Evolutionary conservation across 2,329 filamentous ascomycete species (phyloP).

Genomic region (Ophiosphaerella herpotricha): DNA sequence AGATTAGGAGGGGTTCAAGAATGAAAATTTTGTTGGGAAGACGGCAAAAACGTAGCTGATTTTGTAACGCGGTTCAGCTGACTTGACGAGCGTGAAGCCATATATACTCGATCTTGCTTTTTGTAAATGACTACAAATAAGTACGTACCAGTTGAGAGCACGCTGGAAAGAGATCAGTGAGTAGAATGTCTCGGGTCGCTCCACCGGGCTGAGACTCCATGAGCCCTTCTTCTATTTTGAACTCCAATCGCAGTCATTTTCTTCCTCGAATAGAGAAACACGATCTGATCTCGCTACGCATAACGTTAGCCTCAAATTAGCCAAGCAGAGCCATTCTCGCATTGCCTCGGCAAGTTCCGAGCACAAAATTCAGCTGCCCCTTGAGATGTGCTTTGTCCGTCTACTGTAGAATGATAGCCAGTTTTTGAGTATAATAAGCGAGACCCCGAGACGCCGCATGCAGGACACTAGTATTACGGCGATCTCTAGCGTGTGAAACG

Average conservation of each 20-base stretch:
- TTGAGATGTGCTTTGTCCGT: too few relatives aligned
- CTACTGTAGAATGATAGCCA: too few relatives aligned
- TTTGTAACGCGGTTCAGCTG: too few relatives aligned
- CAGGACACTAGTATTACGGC: too few relatives aligned
- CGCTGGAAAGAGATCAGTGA: slow-evolving; percentile 8
- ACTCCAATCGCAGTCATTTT: slow-evolving; percentile 12
- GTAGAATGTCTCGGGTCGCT: slow-evolving; percentile 12
- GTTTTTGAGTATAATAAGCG: too few relatives aligned
- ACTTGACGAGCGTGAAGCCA: background rate
- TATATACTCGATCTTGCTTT: slow-evolving; percentile 18
- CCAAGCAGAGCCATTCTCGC: slow-evolving; percentile 13
- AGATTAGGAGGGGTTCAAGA: too few relatives aligned
- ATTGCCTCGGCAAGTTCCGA: slow-evolving; percentile 16
- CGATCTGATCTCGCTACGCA: slow-evolving; percentile 15
- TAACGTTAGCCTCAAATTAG: slow-evolving; percentile 14
- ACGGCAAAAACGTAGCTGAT: too few relatives aligned
- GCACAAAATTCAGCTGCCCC: background rate
- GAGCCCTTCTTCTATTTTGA: slow-evolving; percentile 25
- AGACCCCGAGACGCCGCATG: too few relatives aligned
- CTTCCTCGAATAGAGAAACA: slow-evolving; percentile 6
- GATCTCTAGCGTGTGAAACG: too few relatives aligned
- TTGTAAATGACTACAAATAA: slow-evolving; percentile 8
- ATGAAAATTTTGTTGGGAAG: too few relatives aligned
- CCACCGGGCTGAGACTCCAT: slow-evolving; percentile 8
- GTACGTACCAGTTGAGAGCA: slow-evolving; percentile 14